Conservation (phyloP, 75 land plant species). For the Cryptomeria japonica region DNA sequence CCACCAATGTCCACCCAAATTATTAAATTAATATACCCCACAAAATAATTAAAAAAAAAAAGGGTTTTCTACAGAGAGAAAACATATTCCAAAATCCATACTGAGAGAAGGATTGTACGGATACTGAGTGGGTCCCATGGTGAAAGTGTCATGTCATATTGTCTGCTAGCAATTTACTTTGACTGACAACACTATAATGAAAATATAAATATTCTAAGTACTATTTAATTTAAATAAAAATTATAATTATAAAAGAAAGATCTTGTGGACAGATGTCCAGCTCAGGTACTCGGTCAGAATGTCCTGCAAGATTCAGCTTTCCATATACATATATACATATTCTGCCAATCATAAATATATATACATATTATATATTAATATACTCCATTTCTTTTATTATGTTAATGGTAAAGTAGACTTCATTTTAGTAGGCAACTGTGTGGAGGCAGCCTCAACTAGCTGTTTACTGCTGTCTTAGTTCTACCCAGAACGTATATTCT, state of each 20-base stretch:
- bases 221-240: not conserved
- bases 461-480: not conserved
- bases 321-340: not conserved
- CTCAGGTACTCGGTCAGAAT: conserved; percentile 1
- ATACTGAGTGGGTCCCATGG: not conserved
- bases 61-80: not conserved
- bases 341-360: not conserved
- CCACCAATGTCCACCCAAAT: not conserved
- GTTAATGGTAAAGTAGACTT: conserved; percentile 5
- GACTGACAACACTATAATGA: not conserved
- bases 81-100: not conserved
- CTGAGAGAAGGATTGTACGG: not conserved
- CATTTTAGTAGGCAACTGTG: not conserved
- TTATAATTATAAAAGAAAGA: not conserved
- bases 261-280: conserved; percentile 8
- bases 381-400: not conserved
- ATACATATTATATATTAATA: not conserved
- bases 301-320: not conserved
- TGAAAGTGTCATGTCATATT: not conserved
- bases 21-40: no score
- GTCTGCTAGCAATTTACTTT: not conserved
- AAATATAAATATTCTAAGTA: not conserved
- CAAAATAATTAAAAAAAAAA: no score
- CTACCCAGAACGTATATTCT: no score
- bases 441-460: not conserved